A percentile compares a stretch with the other conserved stretches of the same genome.
These are phyloP conservation scores for Paramecium bursaria DNA, from an alignment of 73 alveolate species.

Conservation along the genomic window DNA sequence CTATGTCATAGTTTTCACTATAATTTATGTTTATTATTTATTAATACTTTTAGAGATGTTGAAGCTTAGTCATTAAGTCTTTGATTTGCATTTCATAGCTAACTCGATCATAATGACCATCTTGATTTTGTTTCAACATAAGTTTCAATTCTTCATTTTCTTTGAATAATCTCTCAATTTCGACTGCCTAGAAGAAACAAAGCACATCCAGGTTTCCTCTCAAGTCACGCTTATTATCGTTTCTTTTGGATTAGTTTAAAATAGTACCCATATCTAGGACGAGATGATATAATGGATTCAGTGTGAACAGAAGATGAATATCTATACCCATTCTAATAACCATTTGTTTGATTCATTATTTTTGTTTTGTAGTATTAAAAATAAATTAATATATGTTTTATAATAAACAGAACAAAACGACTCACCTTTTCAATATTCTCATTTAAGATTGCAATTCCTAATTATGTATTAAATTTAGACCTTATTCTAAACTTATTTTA, in stretches of 20 bases:
- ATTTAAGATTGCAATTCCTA: no score
- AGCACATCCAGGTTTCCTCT: conserved; percentile 43
- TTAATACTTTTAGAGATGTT: conserved; percentile 5
- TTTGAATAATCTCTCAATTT: conserved; percentile 36
- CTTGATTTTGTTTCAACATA: neutral
- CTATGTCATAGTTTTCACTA: conserved; percentile 19
- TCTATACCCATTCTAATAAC: no score
- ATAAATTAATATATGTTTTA: no score
- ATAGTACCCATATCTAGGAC: conserved; percentile 33
- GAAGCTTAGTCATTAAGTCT: conserved; percentile 11
- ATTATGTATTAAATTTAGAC: no score
- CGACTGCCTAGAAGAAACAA: conserved; percentile 41
- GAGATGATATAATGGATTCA: no score
- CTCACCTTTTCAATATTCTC: no score
- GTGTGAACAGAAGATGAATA: no score
- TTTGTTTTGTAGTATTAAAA: no score
- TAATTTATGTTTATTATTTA: no score
- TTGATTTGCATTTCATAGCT: conserved; percentile 49
- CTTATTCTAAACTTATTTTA: no score
- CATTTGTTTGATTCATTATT: no score
- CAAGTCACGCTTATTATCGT: neutral
- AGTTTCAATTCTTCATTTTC: conserved; percentile 40
- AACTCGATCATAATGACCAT: conserved; percentile 20
- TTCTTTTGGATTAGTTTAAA: neutral
- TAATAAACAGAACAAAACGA: no score